Evolutionary conservation across 2,329 filamentous ascomycete species (phyloP).

Genomic region (Penicillium sp.): DNA sequence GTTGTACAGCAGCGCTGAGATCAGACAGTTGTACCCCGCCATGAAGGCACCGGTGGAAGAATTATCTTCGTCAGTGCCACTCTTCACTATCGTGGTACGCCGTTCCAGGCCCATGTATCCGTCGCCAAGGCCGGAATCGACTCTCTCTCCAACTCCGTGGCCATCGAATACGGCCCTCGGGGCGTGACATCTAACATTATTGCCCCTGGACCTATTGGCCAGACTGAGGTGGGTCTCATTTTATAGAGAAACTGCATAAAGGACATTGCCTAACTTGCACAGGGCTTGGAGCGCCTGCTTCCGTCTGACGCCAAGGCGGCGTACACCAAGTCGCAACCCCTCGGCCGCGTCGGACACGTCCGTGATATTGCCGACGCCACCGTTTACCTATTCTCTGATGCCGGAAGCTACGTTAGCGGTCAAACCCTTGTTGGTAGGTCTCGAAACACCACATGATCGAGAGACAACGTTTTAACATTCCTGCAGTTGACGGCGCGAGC

Average conservation of each 20-base stretch:
- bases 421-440: conserved; percentile 61
- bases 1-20: conserved; percentile 7
- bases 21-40: conserved; percentile 28
- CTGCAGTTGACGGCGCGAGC: conserved; percentile 38
- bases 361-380: conserved; percentile 91
- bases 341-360: conserved; percentile 70
- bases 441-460: neutral
- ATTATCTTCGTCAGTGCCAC: conserved; percentile 88
- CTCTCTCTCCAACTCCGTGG: conserved; percentile 69
- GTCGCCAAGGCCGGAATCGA: conserved; percentile 91
- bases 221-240: conserved; percentile 57
- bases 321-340: conserved; percentile 55
- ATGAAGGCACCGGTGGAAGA: conserved; percentile 64
- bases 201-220: conserved; percentile 76
- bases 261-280: neutral
- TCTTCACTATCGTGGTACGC: conserved; percentile 82
- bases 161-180: conserved; percentile 82
- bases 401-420: conserved; percentile 81
- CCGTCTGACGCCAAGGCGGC: conserved; percentile 49
- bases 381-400: conserved; percentile 79
- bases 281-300: conserved; percentile 61
- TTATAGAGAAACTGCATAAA: neutral
- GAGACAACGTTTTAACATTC: neutral
- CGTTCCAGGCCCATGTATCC: conserved; percentile 81
- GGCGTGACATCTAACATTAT: conserved; percentile 87